A percentile compares a stretch with the other conserved stretches of the same genome.
These are phyloP conservation scores for Hanseniaspora singularis DNA, from an alignment of 805 yeast species.

Conservation along the genomic window DNA sequence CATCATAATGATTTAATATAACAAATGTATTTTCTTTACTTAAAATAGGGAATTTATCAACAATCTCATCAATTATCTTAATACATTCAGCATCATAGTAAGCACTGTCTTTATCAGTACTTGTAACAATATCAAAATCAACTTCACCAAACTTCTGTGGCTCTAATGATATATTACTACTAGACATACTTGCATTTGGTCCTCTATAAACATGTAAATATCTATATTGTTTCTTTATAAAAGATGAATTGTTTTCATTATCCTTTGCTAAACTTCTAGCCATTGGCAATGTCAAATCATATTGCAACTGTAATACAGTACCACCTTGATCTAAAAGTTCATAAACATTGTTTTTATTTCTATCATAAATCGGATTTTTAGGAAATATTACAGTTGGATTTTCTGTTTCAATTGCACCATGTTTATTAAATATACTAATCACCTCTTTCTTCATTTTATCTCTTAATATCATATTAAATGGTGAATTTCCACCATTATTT, in stretches of 20 bases:
- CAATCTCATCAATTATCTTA: constrained; percentile 65
- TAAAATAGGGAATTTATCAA: constrained; percentile 55
- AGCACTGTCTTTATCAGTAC: constrained; percentile 39
- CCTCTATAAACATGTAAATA: constrained; percentile 77
- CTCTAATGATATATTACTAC: constrained; percentile 45
- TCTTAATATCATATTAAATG: constrained; percentile 44
- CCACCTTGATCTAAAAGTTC: constrained; percentile 81
- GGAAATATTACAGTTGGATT: constrained; percentile 65
- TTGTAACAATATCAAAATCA: constrained; percentile 66
- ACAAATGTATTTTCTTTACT: constrained; percentile 44
- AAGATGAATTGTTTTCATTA: constrained; percentile 19
- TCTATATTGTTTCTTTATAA: constrained; percentile 47
- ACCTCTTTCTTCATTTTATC: constrained; percentile 50
- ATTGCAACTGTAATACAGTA: constrained; percentile 75
- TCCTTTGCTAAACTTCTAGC: constrained; percentile 71
- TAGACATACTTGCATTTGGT: constrained; percentile 26
- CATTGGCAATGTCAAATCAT: constrained; percentile 78
- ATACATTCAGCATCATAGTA: constrained; percentile 81
- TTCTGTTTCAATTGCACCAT: constrained; percentile 77
- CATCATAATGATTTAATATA: constrained; percentile 68
- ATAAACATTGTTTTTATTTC: constrained; percentile 44
- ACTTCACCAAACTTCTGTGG: constrained; percentile 71
- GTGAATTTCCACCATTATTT: constrained; percentile 19
- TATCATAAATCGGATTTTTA: constrained; percentile 55
- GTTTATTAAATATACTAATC: constrained; percentile 52